Evolutionary conservation across 139 green algal species (phyloP).

Genomic region (Chlorella sp.): DNA sequence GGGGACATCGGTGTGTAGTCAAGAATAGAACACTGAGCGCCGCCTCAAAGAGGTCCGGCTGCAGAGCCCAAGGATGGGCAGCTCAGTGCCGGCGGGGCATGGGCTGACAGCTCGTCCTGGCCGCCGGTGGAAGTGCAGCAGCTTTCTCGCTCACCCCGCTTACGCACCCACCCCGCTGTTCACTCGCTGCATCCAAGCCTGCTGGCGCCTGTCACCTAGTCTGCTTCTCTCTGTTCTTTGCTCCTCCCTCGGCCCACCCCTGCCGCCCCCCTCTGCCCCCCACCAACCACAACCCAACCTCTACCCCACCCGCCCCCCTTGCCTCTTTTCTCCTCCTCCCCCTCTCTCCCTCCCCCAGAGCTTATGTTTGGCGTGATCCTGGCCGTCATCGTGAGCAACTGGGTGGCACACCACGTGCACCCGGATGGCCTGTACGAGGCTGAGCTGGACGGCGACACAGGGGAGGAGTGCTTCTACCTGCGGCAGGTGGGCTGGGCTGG

Average conservation of each 20-base stretch:
- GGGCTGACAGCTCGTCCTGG: not conserved
- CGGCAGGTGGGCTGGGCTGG: not conserved
- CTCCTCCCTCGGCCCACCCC: no score
- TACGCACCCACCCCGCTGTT: not conserved
- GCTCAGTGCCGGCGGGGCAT: not conserved
- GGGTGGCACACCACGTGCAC: slow-evolving; percentile 79
- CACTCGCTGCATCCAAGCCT: no score
- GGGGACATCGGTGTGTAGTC: no score
- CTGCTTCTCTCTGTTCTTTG: not conserved
- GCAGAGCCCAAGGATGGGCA: not conserved
- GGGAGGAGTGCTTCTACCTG: slow-evolving; percentile 34
- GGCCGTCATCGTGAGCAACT: slow-evolving; percentile 82
- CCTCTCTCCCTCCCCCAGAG: slow-evolving; percentile 46
- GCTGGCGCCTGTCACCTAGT: not conserved
- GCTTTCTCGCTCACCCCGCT: not conserved
- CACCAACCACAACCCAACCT: not conserved
- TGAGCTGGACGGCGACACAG: slow-evolving; percentile 81
- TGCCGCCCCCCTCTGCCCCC: not conserved
- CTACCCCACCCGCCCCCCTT: not conserved
- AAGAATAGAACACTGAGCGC: no score
- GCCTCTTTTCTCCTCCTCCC: no score
- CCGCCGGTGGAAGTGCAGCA: not conserved
- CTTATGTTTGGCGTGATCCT: slow-evolving; percentile 88
- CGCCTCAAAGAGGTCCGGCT: no score
- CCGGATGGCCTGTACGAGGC: slow-evolving; percentile 90